Evolutionary conservation across 2,329 filamentous ascomycete species (phyloP).

Genomic region (Epichloe brachyelytri): DNA sequence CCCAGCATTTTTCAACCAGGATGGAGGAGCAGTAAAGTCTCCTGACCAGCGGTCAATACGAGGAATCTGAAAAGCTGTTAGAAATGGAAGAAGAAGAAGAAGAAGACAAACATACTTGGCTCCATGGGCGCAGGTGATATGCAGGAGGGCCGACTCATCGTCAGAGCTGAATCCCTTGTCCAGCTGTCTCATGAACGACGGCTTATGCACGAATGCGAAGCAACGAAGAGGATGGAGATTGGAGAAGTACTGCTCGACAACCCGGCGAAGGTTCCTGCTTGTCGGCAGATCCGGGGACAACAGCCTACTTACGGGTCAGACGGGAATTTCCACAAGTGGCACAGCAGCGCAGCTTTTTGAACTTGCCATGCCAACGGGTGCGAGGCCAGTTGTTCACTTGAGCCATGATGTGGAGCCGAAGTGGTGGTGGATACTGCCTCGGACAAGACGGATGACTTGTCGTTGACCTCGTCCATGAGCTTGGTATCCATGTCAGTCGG

Average conservation of each 20-base stretch:
- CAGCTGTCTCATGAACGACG: conserved; percentile 25
- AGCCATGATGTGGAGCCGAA: background rate
- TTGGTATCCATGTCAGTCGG: background rate
- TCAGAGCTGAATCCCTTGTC: conserved; percentile 23
- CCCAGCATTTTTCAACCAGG: conserved; percentile 20
- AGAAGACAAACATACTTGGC: conserved; percentile 18
- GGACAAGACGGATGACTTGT: conserved; percentile 1
- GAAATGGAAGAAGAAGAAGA: background rate
- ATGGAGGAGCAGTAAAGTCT: conserved; percentile 17
- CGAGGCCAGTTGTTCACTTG: background rate
- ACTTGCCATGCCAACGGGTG: conserved; percentile 5
- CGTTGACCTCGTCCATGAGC: background rate
- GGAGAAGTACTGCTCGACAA: conserved; percentile 26
- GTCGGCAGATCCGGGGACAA: conserved; percentile 20
- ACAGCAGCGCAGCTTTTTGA: background rate
- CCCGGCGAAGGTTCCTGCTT: conserved; percentile 20
- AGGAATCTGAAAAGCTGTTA: conserved; percentile 19
- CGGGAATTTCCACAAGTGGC: no score
- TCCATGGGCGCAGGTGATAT: conserved; percentile 26
- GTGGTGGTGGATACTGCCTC: background rate
- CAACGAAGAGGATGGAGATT: conserved; percentile 28
- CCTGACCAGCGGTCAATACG: conserved; percentile 17
- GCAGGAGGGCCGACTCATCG: conserved; percentile 23
- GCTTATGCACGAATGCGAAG: conserved; percentile 28
- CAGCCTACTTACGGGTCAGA: conserved; percentile 14